Evolutionary conservation across 78 protist genomes (phyloP).

Genomic region (slime mould (Dictyostelium discoideum)): DNA sequence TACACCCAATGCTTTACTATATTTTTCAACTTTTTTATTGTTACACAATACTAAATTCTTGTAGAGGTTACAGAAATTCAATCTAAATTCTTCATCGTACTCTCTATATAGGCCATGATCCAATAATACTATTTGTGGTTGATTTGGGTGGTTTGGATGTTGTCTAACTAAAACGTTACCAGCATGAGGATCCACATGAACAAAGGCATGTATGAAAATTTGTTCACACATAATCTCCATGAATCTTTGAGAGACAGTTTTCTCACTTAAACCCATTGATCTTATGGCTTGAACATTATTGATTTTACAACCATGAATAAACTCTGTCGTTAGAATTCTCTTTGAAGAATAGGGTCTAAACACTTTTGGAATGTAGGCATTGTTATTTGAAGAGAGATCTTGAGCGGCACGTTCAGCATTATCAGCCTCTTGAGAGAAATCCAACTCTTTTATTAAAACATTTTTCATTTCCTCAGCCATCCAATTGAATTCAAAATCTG

Average conservation of each 20-base stretch:
- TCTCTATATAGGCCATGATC: slow-evolving; percentile 79
- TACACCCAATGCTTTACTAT: background rate
- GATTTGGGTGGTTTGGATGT: slow-evolving; percentile 2
- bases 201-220: slow-evolving; percentile 80
- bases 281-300: slow-evolving; percentile 1
- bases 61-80: slow-evolving; percentile 23
- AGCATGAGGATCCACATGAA: slow-evolving; percentile 78
- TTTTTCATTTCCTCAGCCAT: slow-evolving; percentile 64
- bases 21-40: slow-evolving; percentile 2
- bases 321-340: slow-evolving; percentile 73
- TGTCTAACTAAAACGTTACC: slow-evolving; percentile 61
- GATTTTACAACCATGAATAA: slow-evolving; percentile 75
- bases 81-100: slow-evolving; percentile 30
- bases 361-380: slow-evolving; percentile 49
- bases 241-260: background rate
- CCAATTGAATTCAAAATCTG: slow-evolving; percentile 73
- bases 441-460: slow-evolving; percentile 48
- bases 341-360: background rate
- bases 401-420: slow-evolving; percentile 30
- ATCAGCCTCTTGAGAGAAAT: slow-evolving; percentile 73
- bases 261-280: slow-evolving; percentile 40
- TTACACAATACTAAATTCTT: slow-evolving; percentile 15
- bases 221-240: slow-evolving; percentile 42
- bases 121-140: slow-evolving; percentile 44
- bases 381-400: background rate